phyloP scores from a whole-genome alignment of 305 asterid genomes.

The Nicotiana rustica region DNA sequence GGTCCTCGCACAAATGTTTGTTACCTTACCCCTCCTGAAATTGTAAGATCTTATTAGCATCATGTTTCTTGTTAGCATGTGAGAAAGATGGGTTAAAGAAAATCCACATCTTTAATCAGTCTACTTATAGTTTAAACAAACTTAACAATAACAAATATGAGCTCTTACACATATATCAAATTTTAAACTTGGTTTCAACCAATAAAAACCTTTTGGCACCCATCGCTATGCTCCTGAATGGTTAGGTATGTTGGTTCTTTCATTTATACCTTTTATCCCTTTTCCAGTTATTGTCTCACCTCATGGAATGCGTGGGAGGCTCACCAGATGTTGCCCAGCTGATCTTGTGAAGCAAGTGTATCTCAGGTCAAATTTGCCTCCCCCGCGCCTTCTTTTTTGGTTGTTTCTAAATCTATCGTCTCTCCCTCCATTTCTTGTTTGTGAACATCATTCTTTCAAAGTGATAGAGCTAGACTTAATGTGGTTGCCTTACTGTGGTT shows the following conservation, averaged over 20 bases:
- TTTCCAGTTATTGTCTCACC: constrained; percentile 91
- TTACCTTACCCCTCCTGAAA: neutral
- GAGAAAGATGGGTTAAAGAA: neutral
- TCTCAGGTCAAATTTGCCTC: constrained; percentile 65
- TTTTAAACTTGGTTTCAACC: neutral
- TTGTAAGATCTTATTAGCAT: neutral
- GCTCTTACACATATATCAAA: constrained; percentile 7
- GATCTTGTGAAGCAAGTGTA: constrained; percentile 98
- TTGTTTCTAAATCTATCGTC: neutral
- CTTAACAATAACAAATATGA: neutral
- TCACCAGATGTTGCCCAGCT: constrained; percentile 87
- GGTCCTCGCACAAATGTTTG: neutral
- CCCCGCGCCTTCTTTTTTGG: neutral
- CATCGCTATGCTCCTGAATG: constrained; percentile 2
- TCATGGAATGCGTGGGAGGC: constrained; percentile 98
- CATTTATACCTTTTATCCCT: constrained; percentile 31
- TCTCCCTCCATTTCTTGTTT: constrained; percentile 27
- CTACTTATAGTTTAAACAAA: neutral
- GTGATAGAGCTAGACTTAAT: neutral
- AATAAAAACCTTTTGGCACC: neutral
- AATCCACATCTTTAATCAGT: neutral
- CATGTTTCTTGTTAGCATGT: neutral
- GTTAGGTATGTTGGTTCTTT: constrained; percentile 28
- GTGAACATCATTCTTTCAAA: constrained; percentile 22
- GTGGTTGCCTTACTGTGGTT: constrained; percentile 16